Conservation (phyloP, 2,329 filamentous ascomycete genomes). For the Akanthomyces dipterigenus region DNA sequence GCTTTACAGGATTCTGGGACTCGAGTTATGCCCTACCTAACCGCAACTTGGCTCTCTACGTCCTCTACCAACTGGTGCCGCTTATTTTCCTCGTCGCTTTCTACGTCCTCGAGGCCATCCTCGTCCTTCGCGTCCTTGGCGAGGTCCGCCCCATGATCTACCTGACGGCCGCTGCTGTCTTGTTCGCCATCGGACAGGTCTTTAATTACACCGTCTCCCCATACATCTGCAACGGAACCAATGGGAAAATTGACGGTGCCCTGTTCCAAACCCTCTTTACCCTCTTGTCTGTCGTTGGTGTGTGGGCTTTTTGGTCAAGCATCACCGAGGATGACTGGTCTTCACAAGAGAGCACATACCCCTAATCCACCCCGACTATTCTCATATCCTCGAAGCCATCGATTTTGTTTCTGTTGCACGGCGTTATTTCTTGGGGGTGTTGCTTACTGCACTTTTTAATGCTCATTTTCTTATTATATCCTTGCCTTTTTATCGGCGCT, state of each 20-base stretch:
- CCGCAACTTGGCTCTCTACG: slow-evolving; percentile 80
- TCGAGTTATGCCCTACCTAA: slow-evolving; percentile 52
- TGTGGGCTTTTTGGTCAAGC: slow-evolving; percentile 98
- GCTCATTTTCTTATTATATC: slow-evolving; percentile 13
- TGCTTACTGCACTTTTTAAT: slow-evolving; percentile 16
- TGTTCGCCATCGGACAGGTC: slow-evolving; percentile 88
- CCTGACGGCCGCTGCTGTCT: slow-evolving; percentile 62
- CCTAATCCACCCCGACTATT: slow-evolving; percentile 18
- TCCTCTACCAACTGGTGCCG: slow-evolving; percentile 85
- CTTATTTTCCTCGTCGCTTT: slow-evolving; percentile 84
- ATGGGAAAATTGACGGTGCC: slow-evolving; percentile 84
- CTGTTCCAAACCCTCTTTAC: slow-evolving; percentile 94
- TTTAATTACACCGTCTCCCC: slow-evolving; percentile 94
- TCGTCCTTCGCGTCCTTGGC: slow-evolving; percentile 80
- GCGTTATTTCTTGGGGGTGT: slow-evolving; percentile 18
- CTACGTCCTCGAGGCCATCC: slow-evolving; percentile 73
- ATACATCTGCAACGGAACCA: slow-evolving; percentile 78
- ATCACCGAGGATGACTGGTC: slow-evolving; percentile 99
- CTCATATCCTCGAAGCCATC: slow-evolving; percentile 11
- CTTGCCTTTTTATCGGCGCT: slow-evolving; percentile 10
- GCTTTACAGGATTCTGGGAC: slow-evolving; percentile 75
- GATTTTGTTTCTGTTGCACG: slow-evolving; percentile 13
- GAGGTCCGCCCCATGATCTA: slow-evolving; percentile 93
- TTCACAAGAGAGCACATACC: slow-evolving; percentile 39
- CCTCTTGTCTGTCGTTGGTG: slow-evolving; percentile 67